Base-by-base conservation (phyloP, 208 protist genomes). In the Leptomonas seymouri region DNA sequence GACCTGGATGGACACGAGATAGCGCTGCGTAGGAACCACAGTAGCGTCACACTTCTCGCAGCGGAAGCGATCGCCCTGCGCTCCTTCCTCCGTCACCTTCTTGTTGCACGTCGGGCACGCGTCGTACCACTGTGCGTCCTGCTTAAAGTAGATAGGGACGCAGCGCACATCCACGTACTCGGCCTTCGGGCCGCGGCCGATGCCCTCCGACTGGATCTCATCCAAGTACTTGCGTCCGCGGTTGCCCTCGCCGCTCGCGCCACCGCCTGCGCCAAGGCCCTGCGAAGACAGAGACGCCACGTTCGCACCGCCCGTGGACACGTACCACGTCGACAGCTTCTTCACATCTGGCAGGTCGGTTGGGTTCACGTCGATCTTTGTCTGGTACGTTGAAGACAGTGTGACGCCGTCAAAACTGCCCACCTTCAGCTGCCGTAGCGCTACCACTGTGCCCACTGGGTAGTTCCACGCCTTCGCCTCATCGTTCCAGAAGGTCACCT, bases 81-180 rank as follows among this genome's bases (percentile, higher is more conserved):
- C 86, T 0, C 88, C 90, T 48, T 94, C 84, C 46, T 84, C 74
- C 20, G 76, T 95, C 25, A 97, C 90, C 81, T 97, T 97, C 78
- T 95, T 95, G 76, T 95, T 95, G 84, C 93, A 97, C 59, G 80
- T 85, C 36, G 91, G 91, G 75, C 93, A 97, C 58, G 93, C 89
- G 60, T 95, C 87, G 82, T 97, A 97, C 88, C 88, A 95, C 82
- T 93, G 88, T 34, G 84, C 74, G 64, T 97, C 93, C 74, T 94
- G 87, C 77, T 95, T 95, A 49, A 97, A 83, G 82, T 97, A 95
- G 45, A 95, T 85, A 16, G 90, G 88, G n/a, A 92, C 85, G 65
- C 90, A 94, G 48, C 93, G 93, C 15, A 95, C 83, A 58, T 95
- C 89, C 34, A 95, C 85, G 60, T 85, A 97, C 71, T 95, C 93